Conservation (phyloP, 495 filamentous ascomycete genomes). For the Xylaria curta region DNA sequence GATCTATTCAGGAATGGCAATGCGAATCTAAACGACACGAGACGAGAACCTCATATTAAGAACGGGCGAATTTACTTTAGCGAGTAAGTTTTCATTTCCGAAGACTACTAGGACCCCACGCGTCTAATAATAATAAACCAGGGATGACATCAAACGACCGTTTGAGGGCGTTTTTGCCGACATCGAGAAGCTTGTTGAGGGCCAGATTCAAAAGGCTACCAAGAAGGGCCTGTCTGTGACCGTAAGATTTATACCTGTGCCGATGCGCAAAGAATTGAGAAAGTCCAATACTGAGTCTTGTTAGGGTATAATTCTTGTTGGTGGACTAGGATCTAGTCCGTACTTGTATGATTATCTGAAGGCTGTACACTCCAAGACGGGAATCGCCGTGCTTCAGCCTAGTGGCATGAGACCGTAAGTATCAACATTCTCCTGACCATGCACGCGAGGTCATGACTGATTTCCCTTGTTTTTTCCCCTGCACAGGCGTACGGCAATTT, state of each 20-base stretch:
- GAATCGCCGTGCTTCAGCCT: slow-evolving; percentile 20
- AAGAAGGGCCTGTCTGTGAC: slow-evolving; percentile 3
- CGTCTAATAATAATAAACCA: not conserved
- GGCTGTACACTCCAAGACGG: not conserved
- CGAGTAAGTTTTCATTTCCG: slow-evolving; percentile 10
- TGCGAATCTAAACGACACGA: slow-evolving; percentile 17
- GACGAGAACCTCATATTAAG: slow-evolving; percentile 26
- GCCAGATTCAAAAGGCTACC: slow-evolving; percentile 13
- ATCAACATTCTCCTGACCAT: not conserved
- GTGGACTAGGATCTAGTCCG: slow-evolving; percentile 34
- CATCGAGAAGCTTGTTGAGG: slow-evolving; percentile 21
- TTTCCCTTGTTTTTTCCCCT: not conserved
- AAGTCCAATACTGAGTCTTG: not conserved
- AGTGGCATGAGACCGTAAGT: slow-evolving; percentile 24
- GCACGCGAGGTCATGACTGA: not conserved
- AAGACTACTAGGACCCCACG: too few species aligned
- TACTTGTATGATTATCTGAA: slow-evolving; percentile 33
- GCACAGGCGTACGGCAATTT: slow-evolving; percentile 34
- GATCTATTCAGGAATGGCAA: slow-evolving; percentile 17
- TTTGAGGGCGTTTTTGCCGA: slow-evolving; percentile 16
- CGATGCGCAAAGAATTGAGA: not conserved
- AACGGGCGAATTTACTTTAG: slow-evolving; percentile 25
- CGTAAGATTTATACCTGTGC: slow-evolving; percentile 1
- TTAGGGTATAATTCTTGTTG: slow-evolving; percentile 38
- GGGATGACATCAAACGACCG: slow-evolving; percentile 13